These are phyloP conservation scores for Ophiognomonia clavigignenti-juglandacearum DNA, from an alignment of 2,329 filamentous ascomycete genomes.

Conservation along the genomic window DNA sequence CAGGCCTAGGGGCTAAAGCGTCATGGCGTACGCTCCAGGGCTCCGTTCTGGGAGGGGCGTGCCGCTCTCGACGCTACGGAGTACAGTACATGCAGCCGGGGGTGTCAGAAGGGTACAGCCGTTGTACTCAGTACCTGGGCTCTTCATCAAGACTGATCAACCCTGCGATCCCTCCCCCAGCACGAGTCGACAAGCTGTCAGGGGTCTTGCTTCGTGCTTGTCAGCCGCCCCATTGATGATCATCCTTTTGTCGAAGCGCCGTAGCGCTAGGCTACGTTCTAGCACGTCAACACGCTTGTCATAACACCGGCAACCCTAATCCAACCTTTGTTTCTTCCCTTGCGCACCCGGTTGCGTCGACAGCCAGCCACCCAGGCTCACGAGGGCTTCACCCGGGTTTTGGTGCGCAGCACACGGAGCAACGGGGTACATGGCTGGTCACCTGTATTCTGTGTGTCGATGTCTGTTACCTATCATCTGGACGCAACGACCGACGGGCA, in stretches of 20 bases:
- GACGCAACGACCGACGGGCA: slow-evolving; percentile 12
- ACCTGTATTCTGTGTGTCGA: slow-evolving; percentile 8
- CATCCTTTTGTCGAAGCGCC: no score
- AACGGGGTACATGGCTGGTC: background rate
- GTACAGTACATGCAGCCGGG: slow-evolving; percentile 2
- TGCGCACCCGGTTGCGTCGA: no score
- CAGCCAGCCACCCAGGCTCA: no score
- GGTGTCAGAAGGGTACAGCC: background rate
- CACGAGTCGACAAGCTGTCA: slow-evolving; percentile 16
- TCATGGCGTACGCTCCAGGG: slow-evolving; percentile 13
- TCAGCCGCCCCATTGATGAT: slow-evolving; percentile 14
- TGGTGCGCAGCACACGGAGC: background rate
- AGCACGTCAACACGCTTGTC: slow-evolving; percentile 1
- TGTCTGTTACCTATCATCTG: slow-evolving; percentile 10
- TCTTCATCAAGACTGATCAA: background rate
- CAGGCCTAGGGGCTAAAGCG: slow-evolving; percentile 15
- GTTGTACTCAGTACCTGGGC: slow-evolving; percentile 11
- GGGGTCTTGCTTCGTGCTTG: slow-evolving; percentile 3
- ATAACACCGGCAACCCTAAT: slow-evolving; percentile 12
- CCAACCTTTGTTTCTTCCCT: slow-evolving; percentile 3
- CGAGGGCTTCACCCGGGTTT: background rate
- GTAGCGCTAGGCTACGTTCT: no score
- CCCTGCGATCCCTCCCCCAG: background rate
- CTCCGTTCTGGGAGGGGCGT: slow-evolving; percentile 15
- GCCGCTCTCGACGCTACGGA: slow-evolving; percentile 1